These are phyloP conservation scores for Aspergillus bridgeri DNA, from an alignment of 495 filamentous ascomycete genomes.

Conservation along the genomic window DNA sequence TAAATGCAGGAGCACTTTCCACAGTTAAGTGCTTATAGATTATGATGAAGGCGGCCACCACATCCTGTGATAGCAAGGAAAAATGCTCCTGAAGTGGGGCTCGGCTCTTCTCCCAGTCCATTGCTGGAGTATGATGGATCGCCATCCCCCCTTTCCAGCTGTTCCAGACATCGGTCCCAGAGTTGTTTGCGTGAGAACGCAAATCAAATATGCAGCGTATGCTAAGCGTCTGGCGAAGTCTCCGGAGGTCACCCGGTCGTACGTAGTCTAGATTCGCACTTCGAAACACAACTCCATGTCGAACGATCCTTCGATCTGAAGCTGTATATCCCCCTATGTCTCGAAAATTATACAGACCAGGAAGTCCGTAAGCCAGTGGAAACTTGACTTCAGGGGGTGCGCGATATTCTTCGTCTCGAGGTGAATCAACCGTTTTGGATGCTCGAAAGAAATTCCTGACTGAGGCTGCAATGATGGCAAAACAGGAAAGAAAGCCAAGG, in stretches of 20 bases:
- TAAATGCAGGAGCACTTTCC: not conserved
- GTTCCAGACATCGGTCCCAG: not conserved
- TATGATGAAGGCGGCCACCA: not conserved
- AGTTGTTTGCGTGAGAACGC: not conserved
- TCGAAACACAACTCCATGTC: not conserved
- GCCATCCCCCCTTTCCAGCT: not conserved
- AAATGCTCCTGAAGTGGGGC: not conserved
- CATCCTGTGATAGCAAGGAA: not conserved
- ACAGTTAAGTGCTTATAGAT: not conserved
- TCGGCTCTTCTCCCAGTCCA: not conserved
- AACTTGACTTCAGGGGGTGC: no score
- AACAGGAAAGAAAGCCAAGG: no score
- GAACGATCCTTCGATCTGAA: not conserved
- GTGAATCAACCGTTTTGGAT: no score
- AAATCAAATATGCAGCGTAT: constrained; percentile 3
- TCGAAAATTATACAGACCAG: constrained; percentile 5
- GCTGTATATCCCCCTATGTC: not conserved
- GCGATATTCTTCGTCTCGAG: no score
- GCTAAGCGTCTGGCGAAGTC: not conserved
- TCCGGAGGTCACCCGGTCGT: not conserved
- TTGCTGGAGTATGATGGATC: not conserved
- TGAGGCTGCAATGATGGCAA: no score
- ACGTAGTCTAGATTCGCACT: not conserved
- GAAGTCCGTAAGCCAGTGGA: no score
- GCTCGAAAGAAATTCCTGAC: no score